These are phyloP conservation scores for Alternaria consortialis DNA, from an alignment of 2,329 filamentous ascomycete species.

Conservation along the genomic window DNA sequence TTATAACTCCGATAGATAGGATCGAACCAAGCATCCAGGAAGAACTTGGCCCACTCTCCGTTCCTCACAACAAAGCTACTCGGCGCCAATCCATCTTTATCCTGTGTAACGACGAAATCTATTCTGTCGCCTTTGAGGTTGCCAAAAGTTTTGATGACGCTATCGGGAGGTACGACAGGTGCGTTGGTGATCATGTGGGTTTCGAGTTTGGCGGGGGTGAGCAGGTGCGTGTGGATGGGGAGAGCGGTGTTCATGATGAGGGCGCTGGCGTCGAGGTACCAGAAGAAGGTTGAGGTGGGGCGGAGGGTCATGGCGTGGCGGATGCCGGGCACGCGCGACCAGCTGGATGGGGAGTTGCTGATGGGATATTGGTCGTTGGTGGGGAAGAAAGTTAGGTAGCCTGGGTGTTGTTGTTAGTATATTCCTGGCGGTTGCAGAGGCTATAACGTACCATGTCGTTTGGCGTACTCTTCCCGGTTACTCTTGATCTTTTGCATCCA, in stretches of 20 bases:
- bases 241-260: constrained; percentile 86
- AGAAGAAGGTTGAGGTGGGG: constrained; percentile 81
- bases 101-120: constrained; percentile 85
- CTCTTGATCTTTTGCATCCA: constrained; percentile 79
- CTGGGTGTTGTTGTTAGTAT: constrained; percentile 57
- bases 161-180: constrained; percentile 91
- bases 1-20: constrained; percentile 93
- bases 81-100: constrained; percentile 78
- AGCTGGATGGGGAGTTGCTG: constrained; percentile 64
- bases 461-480: constrained; percentile 86
- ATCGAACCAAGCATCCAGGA: constrained; percentile 95
- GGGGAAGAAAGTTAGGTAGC: constrained; percentile 86
- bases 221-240: constrained; percentile 74
- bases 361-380: constrained; percentile 79
- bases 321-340: constrained; percentile 83
- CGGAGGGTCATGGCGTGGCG: constrained; percentile 86
- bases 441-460: constrained; percentile 73
- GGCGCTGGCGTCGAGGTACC: constrained; percentile 84
- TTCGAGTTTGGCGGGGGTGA: constrained; percentile 73
- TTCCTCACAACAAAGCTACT: constrained; percentile 82
- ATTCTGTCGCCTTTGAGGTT: constrained; percentile 81
- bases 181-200: constrained; percentile 83
- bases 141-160: constrained; percentile 92
- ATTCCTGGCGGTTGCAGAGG: not conserved
- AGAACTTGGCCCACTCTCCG: constrained; percentile 91